phyloP scores from a whole-genome alignment of 352 stramenopile species.

The Phytophthora sansomeana region DNA sequence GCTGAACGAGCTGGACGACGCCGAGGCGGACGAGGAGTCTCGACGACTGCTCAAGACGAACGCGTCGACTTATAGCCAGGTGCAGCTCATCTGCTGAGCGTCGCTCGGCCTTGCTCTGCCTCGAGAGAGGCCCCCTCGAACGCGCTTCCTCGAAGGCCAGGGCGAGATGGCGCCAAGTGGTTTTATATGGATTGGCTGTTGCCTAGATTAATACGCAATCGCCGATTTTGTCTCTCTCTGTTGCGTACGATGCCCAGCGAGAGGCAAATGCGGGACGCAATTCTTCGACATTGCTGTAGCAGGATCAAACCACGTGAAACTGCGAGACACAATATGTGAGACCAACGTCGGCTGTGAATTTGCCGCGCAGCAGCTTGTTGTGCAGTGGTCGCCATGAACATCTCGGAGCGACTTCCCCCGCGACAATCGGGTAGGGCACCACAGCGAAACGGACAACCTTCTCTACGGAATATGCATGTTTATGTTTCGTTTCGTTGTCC shows the following conservation, averaged over 20 bases:
- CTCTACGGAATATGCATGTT: not conserved
- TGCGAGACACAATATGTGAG: too few relatives aligned
- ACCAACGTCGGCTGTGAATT: too few relatives aligned
- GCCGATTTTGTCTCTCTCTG: conserved; percentile 8
- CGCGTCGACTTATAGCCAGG: conserved; percentile 44
- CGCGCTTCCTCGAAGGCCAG: conserved; percentile 25
- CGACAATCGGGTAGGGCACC: not conserved
- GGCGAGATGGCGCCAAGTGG: conserved; percentile 12
- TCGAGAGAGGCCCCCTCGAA: conserved; percentile 28
- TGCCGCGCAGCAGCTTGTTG: too few relatives aligned
- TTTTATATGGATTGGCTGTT: conserved; percentile 15
- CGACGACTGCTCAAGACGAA: conserved; percentile 42
- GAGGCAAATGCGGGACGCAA: too few relatives aligned
- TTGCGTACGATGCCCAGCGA: not conserved
- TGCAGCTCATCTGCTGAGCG: conserved; percentile 57
- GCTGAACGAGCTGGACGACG: conserved; percentile 51
- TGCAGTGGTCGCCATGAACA: too few relatives aligned
- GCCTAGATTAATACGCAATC: conserved; percentile 21
- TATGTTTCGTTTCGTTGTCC: not conserved
- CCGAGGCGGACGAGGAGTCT: conserved; percentile 32
- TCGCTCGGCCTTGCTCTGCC: conserved; percentile 12
- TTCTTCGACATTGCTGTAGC: too few relatives aligned
- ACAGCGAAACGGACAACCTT: not conserved
- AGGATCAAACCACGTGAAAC: too few relatives aligned
- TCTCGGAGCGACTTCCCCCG: not conserved